Evolutionary conservation across 495 filamentous ascomycete species (phyloP), one percentile per base, ranked within the genome.

Genomic region (Staphylotrichum longicolle): DNA sequence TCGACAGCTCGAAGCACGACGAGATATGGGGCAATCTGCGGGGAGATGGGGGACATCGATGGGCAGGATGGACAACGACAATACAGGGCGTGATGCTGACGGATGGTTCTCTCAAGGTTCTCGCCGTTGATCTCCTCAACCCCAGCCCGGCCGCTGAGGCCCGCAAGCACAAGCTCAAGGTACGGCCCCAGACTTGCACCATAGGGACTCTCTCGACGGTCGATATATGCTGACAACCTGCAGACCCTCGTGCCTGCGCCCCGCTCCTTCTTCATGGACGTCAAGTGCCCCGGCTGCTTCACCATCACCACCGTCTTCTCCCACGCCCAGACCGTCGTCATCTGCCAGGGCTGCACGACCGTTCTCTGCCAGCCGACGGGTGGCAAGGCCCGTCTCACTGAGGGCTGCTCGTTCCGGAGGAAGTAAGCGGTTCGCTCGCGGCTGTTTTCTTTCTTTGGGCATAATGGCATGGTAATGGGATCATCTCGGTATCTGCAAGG

Each of bases 241-340:
- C 68, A 97, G 94, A 89, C 84, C 58, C 88, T 98, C 72, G 94
- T 98, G 73, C 94, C 94, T 70, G 87, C 86, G 61, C 94, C 94
- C 65, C 91, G 94, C 71, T 96, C 92, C 69, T 98, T 98, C 88
- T 98, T 98, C 87, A 98, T 98, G 94, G 94, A 98, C 72, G 94
- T 98, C 82, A 98, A 97, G 86, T 98, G 94, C 88, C 94, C 93
- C 74, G 94, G 94, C 73, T 98, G 94, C 88, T 98, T 98, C 88
- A 96, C 91, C 72, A 98, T 98, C 86, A 98, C 94, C 74, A 97
- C 93, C 77, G 94, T 98, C 78, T 98, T 96, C 89, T 97, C 93
- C 61, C 94, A 98, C 85, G 94, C 94, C 77, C 94, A 98, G 84
- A 98, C 94, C 74, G 94, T 98, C 77, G 94, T 98, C 79, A 93